phyloP scores from a whole-genome alignment of 1,284 basidiomycete genomes.

The Sporisorium graminicola region DNA sequence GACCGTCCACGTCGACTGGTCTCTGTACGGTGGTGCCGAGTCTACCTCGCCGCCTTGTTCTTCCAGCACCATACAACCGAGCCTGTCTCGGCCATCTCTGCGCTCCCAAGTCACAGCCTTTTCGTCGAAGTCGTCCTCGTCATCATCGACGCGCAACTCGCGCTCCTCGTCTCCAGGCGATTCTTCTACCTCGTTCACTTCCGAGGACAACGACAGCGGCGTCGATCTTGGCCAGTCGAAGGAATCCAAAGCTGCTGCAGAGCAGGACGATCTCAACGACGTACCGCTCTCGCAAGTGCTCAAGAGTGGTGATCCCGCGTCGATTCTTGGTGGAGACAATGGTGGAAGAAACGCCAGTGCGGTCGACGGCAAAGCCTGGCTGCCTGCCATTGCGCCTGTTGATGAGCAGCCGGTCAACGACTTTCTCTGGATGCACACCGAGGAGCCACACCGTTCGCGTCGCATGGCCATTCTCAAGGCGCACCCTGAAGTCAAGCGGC shows the following conservation, averaged over 20 bases:
- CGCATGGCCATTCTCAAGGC: slow-evolving; percentile 90
- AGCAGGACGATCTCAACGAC: slow-evolving; percentile 25
- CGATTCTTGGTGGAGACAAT: not conserved
- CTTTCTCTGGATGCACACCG: slow-evolving; percentile 91
- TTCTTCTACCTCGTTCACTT: slow-evolving; percentile 36
- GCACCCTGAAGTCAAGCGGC: slow-evolving; percentile 90
- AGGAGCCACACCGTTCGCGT: slow-evolving; percentile 92
- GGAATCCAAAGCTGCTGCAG: not conserved
- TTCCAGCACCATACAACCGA: not conserved
- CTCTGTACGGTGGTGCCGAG: slow-evolving; percentile 67
- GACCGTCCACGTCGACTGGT: slow-evolving; percentile 66
- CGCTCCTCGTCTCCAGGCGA: slow-evolving; percentile 33
- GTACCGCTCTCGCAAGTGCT: slow-evolving; percentile 2
- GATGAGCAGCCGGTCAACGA: slow-evolving; percentile 62
- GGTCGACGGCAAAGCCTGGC: slow-evolving; percentile 58
- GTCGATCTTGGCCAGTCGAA: slow-evolving; percentile 1
- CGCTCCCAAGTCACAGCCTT: not conserved
- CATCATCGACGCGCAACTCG: slow-evolving; percentile 28
- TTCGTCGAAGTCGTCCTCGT: slow-evolving; percentile 18
- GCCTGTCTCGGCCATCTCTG: not conserved
- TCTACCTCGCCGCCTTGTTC: slow-evolving; percentile 26
- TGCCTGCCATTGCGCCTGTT: slow-evolving; percentile 59
- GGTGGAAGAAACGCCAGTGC: not conserved
- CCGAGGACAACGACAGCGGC: slow-evolving; percentile 20
- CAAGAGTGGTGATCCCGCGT: not conserved